Evolutionary conservation across 164 flowering plant species (phyloP).

Genomic region (Paratinospora sagittata): DNA sequence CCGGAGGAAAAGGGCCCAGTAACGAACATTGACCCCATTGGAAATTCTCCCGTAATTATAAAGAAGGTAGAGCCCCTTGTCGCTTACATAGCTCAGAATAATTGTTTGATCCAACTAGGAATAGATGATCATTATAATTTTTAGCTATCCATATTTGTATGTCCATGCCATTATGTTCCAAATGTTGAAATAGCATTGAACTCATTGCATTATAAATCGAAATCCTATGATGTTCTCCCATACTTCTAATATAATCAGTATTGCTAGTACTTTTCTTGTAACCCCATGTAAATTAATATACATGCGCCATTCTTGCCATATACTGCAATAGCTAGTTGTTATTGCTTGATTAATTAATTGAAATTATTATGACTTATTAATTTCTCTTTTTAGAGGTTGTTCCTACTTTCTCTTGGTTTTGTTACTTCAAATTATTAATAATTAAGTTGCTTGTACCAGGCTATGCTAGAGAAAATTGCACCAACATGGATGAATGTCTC

Average conservation of each 20-base stretch:
- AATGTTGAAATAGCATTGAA: background rate
- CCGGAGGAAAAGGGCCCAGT: conserved; percentile 88
- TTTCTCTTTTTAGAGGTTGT: background rate
- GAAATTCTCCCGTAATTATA: conserved; percentile 96
- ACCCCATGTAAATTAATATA: background rate
- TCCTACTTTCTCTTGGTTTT: background rate
- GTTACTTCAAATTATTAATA: background rate
- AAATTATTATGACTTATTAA: background rate
- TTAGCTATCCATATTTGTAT: background rate
- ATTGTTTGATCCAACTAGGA: background rate
- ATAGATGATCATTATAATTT: background rate
- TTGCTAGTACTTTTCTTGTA: background rate
- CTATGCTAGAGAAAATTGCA: conserved; percentile 68
- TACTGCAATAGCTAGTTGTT: background rate
- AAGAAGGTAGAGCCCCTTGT: conserved; percentile 49
- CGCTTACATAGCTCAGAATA: conserved; percentile 3
- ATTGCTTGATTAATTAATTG: background rate
- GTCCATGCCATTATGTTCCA: background rate
- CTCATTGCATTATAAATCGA: background rate
- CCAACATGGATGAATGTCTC: conserved; percentile 98
- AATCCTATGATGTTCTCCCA: background rate
- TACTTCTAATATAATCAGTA: background rate
- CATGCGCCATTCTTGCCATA: background rate
- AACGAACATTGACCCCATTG: conserved; percentile 84
- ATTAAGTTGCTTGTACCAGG: conserved; percentile 27